A percentile compares a stretch with the other conserved stretches of the same genome.
Conservation (phyloP, 164 flowering plant genomes). For the Hamamelis virginiana region DNA sequence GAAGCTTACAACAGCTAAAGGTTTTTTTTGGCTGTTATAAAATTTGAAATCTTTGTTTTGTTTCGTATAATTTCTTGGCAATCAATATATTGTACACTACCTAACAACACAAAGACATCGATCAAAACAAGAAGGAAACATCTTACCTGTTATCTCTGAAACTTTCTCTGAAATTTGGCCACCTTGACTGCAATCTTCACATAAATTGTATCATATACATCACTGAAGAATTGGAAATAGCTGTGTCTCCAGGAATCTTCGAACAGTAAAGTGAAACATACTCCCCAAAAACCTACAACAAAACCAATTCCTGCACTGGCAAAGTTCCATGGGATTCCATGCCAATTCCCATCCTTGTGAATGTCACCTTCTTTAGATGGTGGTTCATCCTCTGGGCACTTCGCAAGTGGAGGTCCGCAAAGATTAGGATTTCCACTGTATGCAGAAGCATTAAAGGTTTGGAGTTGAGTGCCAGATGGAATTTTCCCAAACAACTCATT, state of each 20-base stretch:
- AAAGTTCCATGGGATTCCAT: background rate
- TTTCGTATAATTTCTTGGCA: too few relatives aligned
- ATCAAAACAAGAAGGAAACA: too few relatives aligned
- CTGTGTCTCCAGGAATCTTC: background rate
- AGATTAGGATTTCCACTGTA: background rate
- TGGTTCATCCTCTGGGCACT: background rate
- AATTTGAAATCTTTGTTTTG: too few relatives aligned
- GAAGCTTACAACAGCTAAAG: too few relatives aligned
- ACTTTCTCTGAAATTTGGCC: too few relatives aligned
- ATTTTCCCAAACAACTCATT: background rate
- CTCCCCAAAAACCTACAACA: slow-evolving; percentile 4
- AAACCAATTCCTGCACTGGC: background rate
- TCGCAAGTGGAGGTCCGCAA: background rate
- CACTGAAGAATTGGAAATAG: background rate
- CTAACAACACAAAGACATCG: too few relatives aligned
- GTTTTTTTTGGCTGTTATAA: too few relatives aligned
- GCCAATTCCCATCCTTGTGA: background rate
- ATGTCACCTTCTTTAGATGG: background rate
- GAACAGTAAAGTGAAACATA: slow-evolving; percentile 1
- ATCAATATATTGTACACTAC: too few relatives aligned
- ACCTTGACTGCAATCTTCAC: too few relatives aligned
- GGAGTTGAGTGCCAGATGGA: background rate
- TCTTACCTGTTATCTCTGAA: too few relatives aligned
- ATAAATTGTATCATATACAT: background rate
- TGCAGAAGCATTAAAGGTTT: background rate